A percentile compares a stretch with the other conserved stretches of the same genome.
Conservation (phyloP, 192 early-diverging fungal genomes). For the Dissophora globulifera region DNA sequence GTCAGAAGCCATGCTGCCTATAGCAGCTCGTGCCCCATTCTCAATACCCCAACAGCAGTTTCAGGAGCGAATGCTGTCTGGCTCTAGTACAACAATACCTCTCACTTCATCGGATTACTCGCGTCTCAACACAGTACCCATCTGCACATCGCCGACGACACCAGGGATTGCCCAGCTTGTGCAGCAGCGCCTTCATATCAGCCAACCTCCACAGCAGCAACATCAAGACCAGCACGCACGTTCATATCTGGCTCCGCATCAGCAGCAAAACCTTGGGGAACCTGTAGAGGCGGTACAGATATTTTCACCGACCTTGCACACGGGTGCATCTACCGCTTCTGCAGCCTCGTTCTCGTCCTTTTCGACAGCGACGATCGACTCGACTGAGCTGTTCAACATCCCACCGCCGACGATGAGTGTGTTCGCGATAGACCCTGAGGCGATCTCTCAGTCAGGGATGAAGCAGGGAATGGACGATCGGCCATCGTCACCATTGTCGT, state of each 20-base stretch:
- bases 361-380: neutral
- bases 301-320: neutral
- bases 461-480: neutral
- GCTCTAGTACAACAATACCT: neutral
- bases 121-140: neutral
- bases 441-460: neutral
- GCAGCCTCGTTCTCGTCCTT: neutral
- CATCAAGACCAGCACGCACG: too few species aligned
- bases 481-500: slow-evolving; percentile 9
- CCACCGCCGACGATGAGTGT: neutral
- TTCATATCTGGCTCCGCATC: too few species aligned
- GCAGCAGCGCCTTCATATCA: slow-evolving; percentile 17
- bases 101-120: neutral
- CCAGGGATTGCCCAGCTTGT: neutral
- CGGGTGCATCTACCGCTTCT: too few species aligned
- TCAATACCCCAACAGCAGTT: slow-evolving; percentile 26
- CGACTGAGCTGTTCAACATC: neutral
- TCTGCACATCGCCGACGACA: neutral
- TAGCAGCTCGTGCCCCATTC: neutral
- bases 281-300: neutral
- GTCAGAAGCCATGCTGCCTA: neutral
- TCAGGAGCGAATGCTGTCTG: neutral
- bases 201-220: neutral
- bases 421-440: neutral
- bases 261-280: neutral